phyloP scores from a whole-genome alignment of 257 asterid genomes.

The Plantago major region DNA sequence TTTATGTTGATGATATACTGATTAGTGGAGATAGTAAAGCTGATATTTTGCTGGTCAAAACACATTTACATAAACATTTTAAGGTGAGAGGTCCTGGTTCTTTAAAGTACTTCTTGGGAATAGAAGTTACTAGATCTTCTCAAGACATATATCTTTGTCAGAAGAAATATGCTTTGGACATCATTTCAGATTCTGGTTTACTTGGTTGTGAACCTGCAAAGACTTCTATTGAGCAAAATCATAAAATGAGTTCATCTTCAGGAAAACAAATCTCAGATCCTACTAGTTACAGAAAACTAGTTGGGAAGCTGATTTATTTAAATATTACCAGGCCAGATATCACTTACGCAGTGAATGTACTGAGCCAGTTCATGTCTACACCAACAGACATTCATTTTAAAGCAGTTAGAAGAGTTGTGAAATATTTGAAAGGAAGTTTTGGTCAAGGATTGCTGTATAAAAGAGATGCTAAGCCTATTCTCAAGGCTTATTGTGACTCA shows the following conservation, averaged over 20 bases:
- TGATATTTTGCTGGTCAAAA: too few species aligned
- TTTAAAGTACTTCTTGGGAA: not conserved
- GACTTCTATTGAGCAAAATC: not conserved
- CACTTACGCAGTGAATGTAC: too few species aligned
- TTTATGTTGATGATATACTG: not conserved
- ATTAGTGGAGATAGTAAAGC: too few species aligned
- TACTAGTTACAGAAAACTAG: not conserved
- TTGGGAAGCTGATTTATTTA: not conserved
- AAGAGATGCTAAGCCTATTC: too few species aligned
- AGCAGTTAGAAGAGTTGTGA: not conserved
- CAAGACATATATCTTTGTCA: not conserved
- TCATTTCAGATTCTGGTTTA: not conserved
- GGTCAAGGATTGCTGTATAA: too few species aligned
- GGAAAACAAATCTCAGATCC: not conserved
- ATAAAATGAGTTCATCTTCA: too few species aligned
- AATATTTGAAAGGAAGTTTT: too few species aligned
- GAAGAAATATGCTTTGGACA: not conserved
- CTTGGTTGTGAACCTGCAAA: not conserved
- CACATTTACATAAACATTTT: not conserved
- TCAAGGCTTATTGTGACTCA: too few species aligned
- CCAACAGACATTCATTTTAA: not conserved
- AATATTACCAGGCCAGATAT: too few species aligned
- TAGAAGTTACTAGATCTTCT: not conserved
- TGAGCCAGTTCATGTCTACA: not conserved
- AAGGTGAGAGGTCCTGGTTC: not conserved